A percentile compares a stretch with the other conserved stretches of the same genome.
Evolutionary conservation across 306 rosid genomes (phyloP).

Genomic region (Quercus ilex): DNA sequence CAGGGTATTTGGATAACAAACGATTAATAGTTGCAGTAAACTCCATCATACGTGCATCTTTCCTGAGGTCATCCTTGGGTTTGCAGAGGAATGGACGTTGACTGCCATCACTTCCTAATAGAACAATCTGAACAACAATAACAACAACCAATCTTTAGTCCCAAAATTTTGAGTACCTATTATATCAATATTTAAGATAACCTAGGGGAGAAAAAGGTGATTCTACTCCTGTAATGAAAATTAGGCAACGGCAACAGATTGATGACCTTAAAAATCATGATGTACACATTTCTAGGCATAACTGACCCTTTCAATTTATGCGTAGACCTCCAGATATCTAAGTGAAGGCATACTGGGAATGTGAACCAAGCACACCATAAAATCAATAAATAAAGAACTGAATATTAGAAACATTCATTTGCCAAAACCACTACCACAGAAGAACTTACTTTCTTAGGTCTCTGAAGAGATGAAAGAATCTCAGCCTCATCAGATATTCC

Average conservation of each 20-base stretch:
- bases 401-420: conserved; percentile 6
- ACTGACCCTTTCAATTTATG: neutral
- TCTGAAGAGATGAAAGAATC: conserved; percentile 94
- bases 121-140: conserved; percentile 63
- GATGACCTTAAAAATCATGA: neutral
- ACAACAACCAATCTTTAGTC: neutral
- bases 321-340: conserved; percentile 2
- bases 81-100: conserved; percentile 88
- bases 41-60: conserved; percentile 99
- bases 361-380: conserved; percentile 7
- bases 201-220: neutral
- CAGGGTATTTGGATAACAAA: conserved; percentile 88
- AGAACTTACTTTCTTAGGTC: conserved; percentile 79
- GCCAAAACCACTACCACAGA: conserved; percentile 18
- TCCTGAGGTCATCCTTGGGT: conserved; percentile 98
- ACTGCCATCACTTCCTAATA: conserved; percentile 91
- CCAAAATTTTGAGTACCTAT: neutral
- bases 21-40: conserved; percentile 93
- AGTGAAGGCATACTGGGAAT: conserved; percentile 6
- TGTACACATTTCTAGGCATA: neutral
- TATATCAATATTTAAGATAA: neutral
- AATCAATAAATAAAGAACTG: conserved; percentile 7
- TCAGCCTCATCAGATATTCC: conserved; percentile 97
- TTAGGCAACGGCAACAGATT: neutral
- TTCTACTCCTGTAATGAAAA: neutral